phyloP scores from a whole-genome alignment of 2,329 filamentous ascomycete genomes.

The Cryphonectria naterciae region DNA sequence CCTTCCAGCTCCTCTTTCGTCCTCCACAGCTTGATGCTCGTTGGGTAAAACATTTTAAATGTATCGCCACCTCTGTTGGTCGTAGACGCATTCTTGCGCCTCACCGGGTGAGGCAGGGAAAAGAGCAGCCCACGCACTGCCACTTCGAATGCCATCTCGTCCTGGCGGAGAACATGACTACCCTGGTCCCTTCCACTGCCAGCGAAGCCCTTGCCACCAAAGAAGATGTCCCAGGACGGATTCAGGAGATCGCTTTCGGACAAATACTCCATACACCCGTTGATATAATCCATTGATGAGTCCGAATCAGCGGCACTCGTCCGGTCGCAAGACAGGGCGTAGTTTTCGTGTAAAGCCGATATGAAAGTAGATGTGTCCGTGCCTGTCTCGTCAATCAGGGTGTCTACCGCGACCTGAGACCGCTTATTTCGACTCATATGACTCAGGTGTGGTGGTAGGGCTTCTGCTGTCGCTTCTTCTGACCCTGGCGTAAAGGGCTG shows the following conservation, averaged over 20 bases:
- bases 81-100: constrained; percentile 55
- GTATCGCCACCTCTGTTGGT: constrained; percentile 59
- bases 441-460: constrained; percentile 62
- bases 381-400: constrained; percentile 88
- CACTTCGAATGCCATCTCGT: constrained; percentile 92
- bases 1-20: constrained; percentile 80
- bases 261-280: constrained; percentile 82
- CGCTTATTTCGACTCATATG: constrained; percentile 62
- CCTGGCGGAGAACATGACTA: constrained; percentile 80
- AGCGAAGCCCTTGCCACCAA: constrained; percentile 61
- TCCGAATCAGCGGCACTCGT: constrained; percentile 52
- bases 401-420: constrained; percentile 71
- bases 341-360: constrained; percentile 92
- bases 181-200: constrained; percentile 60
- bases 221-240: constrained; percentile 71
- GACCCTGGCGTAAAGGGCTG: constrained; percentile 42
- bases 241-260: constrained; percentile 88
- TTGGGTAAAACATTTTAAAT: constrained; percentile 91
- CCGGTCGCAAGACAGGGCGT: constrained; percentile 77
- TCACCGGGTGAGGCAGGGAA: constrained; percentile 83
- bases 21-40: constrained; percentile 81
- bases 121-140: constrained; percentile 87
- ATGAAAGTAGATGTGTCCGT: constrained; percentile 92
- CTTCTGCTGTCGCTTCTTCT: constrained; percentile 51
- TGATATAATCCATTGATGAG: constrained; percentile 75